A percentile compares a stretch with the other conserved stretches of the same genome.
Evolutionary conservation across 768 basidiomycete genomes (phyloP).

Genomic region (Trametes meyenii): DNA sequence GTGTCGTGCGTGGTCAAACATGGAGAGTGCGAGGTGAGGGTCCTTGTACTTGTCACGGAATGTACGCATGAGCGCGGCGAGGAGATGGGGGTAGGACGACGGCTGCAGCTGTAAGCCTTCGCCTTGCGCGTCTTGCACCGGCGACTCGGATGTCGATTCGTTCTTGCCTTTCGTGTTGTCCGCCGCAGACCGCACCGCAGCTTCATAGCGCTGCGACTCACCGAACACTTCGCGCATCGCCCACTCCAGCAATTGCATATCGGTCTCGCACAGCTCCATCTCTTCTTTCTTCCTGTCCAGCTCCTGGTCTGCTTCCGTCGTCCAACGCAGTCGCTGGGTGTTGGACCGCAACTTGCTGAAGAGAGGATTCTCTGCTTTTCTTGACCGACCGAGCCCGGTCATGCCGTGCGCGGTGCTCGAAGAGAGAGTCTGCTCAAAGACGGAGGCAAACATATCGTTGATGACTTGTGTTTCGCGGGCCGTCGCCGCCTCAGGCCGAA

Average conservation of each 20-base stretch:
- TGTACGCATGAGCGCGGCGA: conserved; percentile 75
- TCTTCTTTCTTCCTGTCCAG: conserved; percentile 67
- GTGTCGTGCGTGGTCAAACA: conserved; percentile 80
- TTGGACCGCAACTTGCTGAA: conserved; percentile 58
- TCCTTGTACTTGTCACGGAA: conserved; percentile 80
- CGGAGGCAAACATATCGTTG: conserved; percentile 73
- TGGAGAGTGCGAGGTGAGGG: conserved; percentile 77
- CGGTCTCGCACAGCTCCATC: conserved; percentile 69
- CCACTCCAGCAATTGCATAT: conserved; percentile 76
- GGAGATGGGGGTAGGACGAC: conserved; percentile 70
- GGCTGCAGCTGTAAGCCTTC: conserved; percentile 51
- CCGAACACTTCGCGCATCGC: conserved; percentile 68
- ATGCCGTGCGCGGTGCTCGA: background rate
- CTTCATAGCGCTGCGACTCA: conserved; percentile 53
- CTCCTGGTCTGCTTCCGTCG: conserved; percentile 75
- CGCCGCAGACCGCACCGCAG: conserved; percentile 45
- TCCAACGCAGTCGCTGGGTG: conserved; percentile 60
- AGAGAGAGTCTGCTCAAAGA: conserved; percentile 43
- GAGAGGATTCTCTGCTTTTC: conserved; percentile 32
- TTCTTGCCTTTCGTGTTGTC: conserved; percentile 13
- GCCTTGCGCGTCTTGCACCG: conserved; percentile 14
- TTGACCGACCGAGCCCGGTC: conserved; percentile 28
- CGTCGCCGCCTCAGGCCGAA: conserved; percentile 63
- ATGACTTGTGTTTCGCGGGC: conserved; percentile 67
- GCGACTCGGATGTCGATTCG: conserved; percentile 14